phyloP scores from a whole-genome alignment of 2,329 filamentous ascomycete species.

The Mycosphaerelloides madeirae region DNA sequence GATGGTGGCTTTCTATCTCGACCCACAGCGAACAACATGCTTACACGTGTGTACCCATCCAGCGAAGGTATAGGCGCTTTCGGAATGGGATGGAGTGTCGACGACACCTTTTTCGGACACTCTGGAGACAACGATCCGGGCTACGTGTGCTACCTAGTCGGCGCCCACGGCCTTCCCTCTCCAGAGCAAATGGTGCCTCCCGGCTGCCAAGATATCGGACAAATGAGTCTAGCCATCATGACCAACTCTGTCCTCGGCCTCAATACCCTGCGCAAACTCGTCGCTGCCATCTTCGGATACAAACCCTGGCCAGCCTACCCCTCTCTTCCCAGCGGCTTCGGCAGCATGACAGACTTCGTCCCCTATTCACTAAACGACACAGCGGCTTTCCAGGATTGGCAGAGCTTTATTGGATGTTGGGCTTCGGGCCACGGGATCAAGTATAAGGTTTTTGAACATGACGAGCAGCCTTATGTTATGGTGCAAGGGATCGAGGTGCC shows the following conservation, averaged over 20 bases:
- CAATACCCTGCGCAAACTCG: conserved; percentile 9
- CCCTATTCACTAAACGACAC: too few species aligned
- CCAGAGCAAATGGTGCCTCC: background rate
- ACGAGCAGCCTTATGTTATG: too few species aligned
- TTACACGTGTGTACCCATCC: conserved; percentile 8
- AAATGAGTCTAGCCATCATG: conserved; percentile 12
- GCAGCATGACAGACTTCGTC: too few species aligned
- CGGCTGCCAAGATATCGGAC: background rate
- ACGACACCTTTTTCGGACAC: conserved; percentile 19
- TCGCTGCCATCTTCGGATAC: conserved; percentile 16
- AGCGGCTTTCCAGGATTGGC: too few species aligned
- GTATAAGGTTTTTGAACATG: too few species aligned
- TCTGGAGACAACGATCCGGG: conserved; percentile 21
- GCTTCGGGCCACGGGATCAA: too few species aligned
- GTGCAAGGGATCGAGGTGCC: too few species aligned
- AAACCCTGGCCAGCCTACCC: conserved; percentile 6
- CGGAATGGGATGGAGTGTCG: conserved; percentile 19
- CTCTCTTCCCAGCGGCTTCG: too few species aligned
- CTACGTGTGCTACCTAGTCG: conserved; percentile 18
- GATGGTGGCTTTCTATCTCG: conserved; percentile 12
- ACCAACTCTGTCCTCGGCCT: conserved; percentile 15
- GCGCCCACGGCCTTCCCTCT: conserved; percentile 5
- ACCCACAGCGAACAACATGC: conserved; percentile 20
- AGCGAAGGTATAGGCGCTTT: conserved; percentile 1
- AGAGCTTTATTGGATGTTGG: too few species aligned